Percentiles rank a stretch among this genome's conserved stretches.
Evolutionary conservation across 768 basidiomycete species (phyloP).

Genomic region (Rhodotorula toruloides): DNA sequence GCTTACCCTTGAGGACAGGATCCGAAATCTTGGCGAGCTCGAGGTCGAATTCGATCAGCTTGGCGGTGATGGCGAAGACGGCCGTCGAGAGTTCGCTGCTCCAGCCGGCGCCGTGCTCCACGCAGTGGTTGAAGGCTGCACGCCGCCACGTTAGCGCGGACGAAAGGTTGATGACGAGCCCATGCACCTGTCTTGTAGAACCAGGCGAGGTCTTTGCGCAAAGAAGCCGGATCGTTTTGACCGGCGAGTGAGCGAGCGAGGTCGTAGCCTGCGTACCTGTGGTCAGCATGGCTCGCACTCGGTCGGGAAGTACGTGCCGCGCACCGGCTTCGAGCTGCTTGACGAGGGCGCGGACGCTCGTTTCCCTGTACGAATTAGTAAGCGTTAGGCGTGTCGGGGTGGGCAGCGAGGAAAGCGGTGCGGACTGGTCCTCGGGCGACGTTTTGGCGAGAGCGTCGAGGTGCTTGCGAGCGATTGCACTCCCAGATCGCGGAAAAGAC

Average conservation of each 20-base stretch:
- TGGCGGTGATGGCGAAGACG: slow-evolving; percentile 4
- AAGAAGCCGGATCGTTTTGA: not conserved
- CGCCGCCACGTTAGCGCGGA: not conserved
- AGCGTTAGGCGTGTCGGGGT: too few species aligned
- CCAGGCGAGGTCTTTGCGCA: slow-evolving; percentile 9
- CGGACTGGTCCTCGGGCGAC: not conserved
- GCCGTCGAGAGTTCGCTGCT: too few species aligned
- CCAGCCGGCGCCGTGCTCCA: not conserved
- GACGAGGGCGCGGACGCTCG: not conserved
- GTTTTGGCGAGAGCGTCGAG: not conserved
- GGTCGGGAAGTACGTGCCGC: not conserved
- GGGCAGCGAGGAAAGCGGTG: too few species aligned
- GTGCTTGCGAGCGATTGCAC: not conserved
- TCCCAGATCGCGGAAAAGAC: too few species aligned
- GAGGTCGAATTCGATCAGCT: not conserved
- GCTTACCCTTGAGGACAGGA: not conserved
- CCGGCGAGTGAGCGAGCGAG: not conserved
- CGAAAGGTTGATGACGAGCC: not conserved
- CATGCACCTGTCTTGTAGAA: slow-evolving; percentile 7
- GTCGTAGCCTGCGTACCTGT: not conserved
- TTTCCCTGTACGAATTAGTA: too few species aligned
- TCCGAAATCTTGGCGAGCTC: not conserved
- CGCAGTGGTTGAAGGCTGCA: slow-evolving; percentile 18
- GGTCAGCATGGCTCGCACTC: not conserved
- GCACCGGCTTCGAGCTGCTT: not conserved